phyloP scores from a whole-genome alignment of 1,284 basidiomycete species.

The Heterobasidion occidentale region DNA sequence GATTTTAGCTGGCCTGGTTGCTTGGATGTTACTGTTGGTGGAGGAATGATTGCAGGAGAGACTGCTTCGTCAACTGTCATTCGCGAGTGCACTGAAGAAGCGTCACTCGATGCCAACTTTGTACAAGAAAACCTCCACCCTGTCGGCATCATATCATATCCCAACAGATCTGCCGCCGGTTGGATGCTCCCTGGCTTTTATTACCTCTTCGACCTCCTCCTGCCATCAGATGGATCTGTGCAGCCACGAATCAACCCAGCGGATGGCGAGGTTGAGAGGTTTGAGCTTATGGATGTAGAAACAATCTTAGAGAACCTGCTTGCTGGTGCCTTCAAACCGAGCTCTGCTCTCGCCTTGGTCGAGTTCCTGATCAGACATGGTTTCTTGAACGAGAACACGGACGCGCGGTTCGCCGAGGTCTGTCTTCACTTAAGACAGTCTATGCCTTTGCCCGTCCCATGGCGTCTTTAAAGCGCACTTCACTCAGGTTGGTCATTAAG shows the following conservation, averaged over 20 bases:
- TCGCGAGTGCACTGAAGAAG: conserved; percentile 33
- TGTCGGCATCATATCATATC: conserved; percentile 28
- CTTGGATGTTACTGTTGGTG: conserved; percentile 35
- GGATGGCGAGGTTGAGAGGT: conserved; percentile 35
- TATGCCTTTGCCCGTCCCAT: background rate
- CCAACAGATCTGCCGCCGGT: conserved; percentile 28
- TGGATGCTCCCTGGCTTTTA: conserved; percentile 36
- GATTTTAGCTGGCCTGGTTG: conserved; percentile 29
- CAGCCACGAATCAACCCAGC: conserved; percentile 26
- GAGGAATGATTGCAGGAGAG: conserved; percentile 31
- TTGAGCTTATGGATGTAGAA: conserved; percentile 27
- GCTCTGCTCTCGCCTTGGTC: conserved; percentile 43
- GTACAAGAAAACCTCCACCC: conserved; percentile 20
- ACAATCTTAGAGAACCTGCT: conserved; percentile 30
- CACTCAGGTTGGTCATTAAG: no score
- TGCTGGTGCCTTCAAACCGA: conserved; percentile 40
- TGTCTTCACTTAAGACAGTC: conserved; percentile 16
- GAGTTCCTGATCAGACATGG: conserved; percentile 47
- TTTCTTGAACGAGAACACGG: conserved; percentile 36
- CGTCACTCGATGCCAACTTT: conserved; percentile 26
- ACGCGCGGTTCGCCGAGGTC: conserved; percentile 30
- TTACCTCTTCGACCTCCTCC: conserved; percentile 31
- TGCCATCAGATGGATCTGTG: conserved; percentile 25
- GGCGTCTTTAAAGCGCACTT: background rate
- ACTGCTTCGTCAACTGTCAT: conserved; percentile 25